Base-by-base conservation (phyloP, 305 asterid genomes). In the Withania somnifera region DNA sequence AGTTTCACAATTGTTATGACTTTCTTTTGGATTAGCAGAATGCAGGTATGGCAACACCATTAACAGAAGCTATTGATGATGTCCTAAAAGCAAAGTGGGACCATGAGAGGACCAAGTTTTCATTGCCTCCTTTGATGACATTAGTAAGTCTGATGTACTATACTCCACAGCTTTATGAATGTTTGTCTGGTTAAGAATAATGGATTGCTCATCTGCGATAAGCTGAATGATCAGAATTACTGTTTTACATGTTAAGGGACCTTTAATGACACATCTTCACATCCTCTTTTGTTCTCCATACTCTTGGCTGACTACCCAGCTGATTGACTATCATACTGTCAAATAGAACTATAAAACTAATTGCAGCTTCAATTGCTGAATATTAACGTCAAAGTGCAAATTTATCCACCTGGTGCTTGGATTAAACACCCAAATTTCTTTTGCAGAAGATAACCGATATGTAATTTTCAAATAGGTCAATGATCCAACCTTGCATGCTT, bases 91-190 rank as follows among this genome's bases (percentile, higher is more conserved):
- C 97, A 69, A 88, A 91, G 64, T 96, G 99, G 99, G 93, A 94
- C 89, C 98, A 94, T 78, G 94, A 93, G 89, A 90, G 94, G 90
- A 92, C 93, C 61, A 92, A 88, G 79, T 90, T 92, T 86, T 89
- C 92, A 11, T 88, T 96, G 89, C 99, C 98, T 81, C 99, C 99
- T 38, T 82, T 91, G 89, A 91, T 94, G 98, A 88, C 97, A 57
- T 91, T 96, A 77, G 98, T 96, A 86, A 91, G 98, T 91, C 3
- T 32, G 38, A 2, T 34, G 6, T 34, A 34, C 40, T 34, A 34
- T 34, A 34, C 6, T 34, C 7, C 4, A 34, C 40, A 34, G 24
- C 57, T 24, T 73, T 47, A 73, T 47, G 40, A 47, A 45, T 45
- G 26, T 24, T 45, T 24, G 7, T 71, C 78, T 24, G 24, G 40